Percentiles rank a stretch among this genome's conserved stretches.
Evolutionary conservation across 2,329 filamentous ascomycete species (phyloP).

Genomic region (Rugonectria rugulosa): DNA sequence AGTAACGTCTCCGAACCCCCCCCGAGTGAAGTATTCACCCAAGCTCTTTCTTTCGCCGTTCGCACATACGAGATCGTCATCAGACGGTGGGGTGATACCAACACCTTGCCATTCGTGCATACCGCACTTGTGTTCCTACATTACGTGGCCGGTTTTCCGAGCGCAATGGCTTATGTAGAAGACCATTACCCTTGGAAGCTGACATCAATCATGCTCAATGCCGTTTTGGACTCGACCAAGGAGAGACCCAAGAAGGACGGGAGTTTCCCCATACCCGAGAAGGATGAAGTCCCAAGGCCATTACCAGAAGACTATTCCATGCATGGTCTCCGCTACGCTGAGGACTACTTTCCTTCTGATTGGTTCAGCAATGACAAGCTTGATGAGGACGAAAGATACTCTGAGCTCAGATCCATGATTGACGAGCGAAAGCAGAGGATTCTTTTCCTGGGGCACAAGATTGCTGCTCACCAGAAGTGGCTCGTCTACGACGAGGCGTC

Average conservation of each 20-base stretch:
- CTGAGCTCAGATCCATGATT: background rate
- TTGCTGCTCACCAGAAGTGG: background rate
- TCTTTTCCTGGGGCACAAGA: background rate
- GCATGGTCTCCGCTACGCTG: background rate
- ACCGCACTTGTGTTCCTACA: conserved; percentile 66
- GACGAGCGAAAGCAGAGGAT: background rate
- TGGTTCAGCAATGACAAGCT: background rate
- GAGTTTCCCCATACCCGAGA: background rate
- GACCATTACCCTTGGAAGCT: conserved; percentile 60
- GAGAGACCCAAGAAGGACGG: background rate
- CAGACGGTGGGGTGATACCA: conserved; percentile 61
- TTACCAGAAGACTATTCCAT: background rate
- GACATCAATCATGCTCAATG: conserved; percentile 49
- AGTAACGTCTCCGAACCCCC: conserved; percentile 32
- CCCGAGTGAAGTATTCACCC: conserved; percentile 39
- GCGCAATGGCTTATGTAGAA: conserved; percentile 54
- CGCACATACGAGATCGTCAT: conserved; percentile 57
- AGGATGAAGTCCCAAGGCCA: background rate
- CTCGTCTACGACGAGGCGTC: background rate
- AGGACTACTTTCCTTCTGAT: background rate
- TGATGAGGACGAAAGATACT: background rate
- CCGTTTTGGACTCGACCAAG: conserved; percentile 36
- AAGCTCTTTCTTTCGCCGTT: conserved; percentile 51
- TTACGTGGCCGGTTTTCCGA: conserved; percentile 50
- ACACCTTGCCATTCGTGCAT: conserved; percentile 69